These are phyloP conservation scores for Cynara cardunculus DNA, from an alignment of 129 eudicot species.

Conservation along the genomic window DNA sequence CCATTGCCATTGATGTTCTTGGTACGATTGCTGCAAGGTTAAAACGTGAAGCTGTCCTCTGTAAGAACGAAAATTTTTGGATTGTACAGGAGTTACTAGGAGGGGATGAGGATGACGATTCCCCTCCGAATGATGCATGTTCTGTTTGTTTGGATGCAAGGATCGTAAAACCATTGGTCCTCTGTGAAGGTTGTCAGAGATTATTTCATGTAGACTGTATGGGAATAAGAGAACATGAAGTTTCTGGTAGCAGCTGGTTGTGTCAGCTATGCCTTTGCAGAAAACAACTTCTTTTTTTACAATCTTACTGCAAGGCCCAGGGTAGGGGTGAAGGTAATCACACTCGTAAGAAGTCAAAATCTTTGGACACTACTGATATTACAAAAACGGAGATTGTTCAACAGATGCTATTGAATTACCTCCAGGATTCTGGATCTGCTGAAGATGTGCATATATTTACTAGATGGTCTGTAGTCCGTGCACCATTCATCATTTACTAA, in stretches of 20 bases:
- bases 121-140: conserved; percentile 52
- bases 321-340: conserved; percentile 45
- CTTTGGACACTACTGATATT: conserved; percentile 39
- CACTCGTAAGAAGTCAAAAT: conserved; percentile 35
- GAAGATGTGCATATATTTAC: conserved; percentile 78
- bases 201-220: conserved; percentile 72
- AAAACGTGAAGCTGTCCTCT: conserved; percentile 80
- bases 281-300: conserved; percentile 65
- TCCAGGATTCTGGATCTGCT: conserved; percentile 75
- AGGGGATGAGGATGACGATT: conserved; percentile 31
- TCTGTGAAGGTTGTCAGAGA: conserved; percentile 75
- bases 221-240: conserved; percentile 69
- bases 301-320: conserved; percentile 64
- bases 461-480: conserved; percentile 77
- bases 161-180: conserved; percentile 48
- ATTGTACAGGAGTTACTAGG: conserved; percentile 59
- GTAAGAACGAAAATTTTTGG: conserved; percentile 73
- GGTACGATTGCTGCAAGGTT: conserved; percentile 95
- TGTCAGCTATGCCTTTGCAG: conserved; percentile 76
- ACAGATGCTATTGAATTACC: conserved; percentile 87
- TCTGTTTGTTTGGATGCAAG: conserved; percentile 68
- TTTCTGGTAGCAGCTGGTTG: conserved; percentile 50
- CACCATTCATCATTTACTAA: conserved; percentile 11
- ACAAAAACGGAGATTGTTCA: conserved; percentile 73
- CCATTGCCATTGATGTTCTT: conserved; percentile 89